Percentiles rank a stretch among this genome's conserved stretches.
Conservation (phyloP, 2,329 filamentous ascomycete genomes). For the Penicillium sp. region DNA sequence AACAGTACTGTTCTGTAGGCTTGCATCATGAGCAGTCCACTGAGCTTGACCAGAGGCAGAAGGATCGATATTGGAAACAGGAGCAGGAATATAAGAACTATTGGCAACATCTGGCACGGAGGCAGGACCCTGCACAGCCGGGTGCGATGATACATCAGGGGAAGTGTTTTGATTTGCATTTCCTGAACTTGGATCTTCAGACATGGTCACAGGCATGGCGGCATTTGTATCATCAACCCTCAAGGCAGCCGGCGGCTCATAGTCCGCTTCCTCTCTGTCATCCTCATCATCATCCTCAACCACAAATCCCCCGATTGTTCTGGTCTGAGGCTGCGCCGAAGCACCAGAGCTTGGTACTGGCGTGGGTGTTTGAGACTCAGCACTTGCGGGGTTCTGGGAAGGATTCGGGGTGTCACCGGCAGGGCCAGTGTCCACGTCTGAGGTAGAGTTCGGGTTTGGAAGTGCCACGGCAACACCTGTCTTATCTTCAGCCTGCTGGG, state of each 20-base stretch:
- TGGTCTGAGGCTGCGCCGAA: slow-evolving; percentile 44
- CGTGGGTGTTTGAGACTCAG: slow-evolving; percentile 36
- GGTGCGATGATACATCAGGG: slow-evolving; percentile 61
- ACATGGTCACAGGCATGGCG: slow-evolving; percentile 49
- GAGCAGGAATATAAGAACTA: slow-evolving; percentile 51
- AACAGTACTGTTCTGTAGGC: slow-evolving; percentile 37
- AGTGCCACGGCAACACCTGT: slow-evolving; percentile 17
- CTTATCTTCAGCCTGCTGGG: slow-evolving; percentile 33
- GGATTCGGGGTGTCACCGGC: slow-evolving; percentile 28
- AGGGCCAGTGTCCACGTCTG: slow-evolving; percentile 30
- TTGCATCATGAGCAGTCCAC: slow-evolving; percentile 37
- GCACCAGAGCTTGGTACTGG: slow-evolving; percentile 33
- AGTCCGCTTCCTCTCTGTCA: slow-evolving; percentile 48
- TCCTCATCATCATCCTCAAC: slow-evolving; percentile 61
- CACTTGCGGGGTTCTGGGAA: slow-evolving; percentile 34
- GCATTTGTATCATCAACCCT: slow-evolving; percentile 50
- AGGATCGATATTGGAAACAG: slow-evolving; percentile 45
- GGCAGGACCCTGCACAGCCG: slow-evolving; percentile 52
- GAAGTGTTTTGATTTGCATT: slow-evolving; percentile 56
- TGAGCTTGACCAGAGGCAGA: slow-evolving; percentile 37
- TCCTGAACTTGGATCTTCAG: slow-evolving; percentile 55
- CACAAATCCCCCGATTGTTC: slow-evolving; percentile 60
- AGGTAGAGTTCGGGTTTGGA: slow-evolving; percentile 21
- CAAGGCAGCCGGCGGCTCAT: slow-evolving; percentile 55
- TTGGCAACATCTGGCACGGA: slow-evolving; percentile 49